These are phyloP conservation scores for Sporothrix pseudoabietina DNA, from an alignment of 2,329 filamentous ascomycete genomes.

Conservation along the genomic window DNA sequence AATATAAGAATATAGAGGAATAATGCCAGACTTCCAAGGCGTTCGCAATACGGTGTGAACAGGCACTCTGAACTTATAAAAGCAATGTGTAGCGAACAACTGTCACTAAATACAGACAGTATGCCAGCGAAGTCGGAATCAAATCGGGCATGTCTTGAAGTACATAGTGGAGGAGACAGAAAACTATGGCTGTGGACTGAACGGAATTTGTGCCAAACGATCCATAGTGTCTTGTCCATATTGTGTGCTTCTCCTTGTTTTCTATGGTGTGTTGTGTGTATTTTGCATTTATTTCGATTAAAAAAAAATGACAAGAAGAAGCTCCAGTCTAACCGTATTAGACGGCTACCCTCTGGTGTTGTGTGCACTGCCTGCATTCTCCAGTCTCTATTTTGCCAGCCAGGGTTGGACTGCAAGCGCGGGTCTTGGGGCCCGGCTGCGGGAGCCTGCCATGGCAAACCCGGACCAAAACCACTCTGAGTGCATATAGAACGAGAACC, in stretches of 20 bases:
- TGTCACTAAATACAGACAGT: constrained; percentile 12
- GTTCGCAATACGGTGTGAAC: constrained; percentile 1
- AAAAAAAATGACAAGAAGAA: neutral
- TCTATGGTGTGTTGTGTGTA: neutral
- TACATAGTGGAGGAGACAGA: neutral
- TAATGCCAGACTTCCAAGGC: neutral
- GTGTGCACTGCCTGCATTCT: constrained; percentile 2
- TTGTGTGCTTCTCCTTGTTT: neutral
- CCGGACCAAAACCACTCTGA: neutral
- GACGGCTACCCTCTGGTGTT: neutral
- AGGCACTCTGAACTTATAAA: neutral
- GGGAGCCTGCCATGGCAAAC: neutral
- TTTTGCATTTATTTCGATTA: neutral
- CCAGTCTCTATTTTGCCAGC: neutral
- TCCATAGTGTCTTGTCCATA: neutral
- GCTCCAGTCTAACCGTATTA: neutral
- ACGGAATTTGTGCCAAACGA: neutral
- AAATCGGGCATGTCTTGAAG: neutral
- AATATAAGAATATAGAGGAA: neutral
- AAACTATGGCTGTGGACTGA: neutral
- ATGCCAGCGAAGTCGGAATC: constrained; percentile 19
- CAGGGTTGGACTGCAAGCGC: constrained; percentile 4
- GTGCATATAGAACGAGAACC: neutral
- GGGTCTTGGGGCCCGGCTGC: neutral
- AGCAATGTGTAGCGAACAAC: neutral